These are phyloP conservation scores for Candida montana DNA, from an alignment of 805 yeast species.

Conservation along the genomic window DNA sequence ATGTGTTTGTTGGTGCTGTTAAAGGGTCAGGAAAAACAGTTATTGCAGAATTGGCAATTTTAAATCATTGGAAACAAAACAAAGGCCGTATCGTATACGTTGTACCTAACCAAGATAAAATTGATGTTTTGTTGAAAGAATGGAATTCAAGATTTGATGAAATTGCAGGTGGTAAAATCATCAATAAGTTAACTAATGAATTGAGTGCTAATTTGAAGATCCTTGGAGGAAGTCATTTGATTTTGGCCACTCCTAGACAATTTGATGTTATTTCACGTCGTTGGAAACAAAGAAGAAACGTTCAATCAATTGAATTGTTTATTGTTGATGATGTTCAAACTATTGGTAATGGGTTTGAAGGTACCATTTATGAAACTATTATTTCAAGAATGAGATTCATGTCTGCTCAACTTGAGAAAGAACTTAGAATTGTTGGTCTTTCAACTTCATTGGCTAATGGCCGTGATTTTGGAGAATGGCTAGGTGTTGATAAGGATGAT, in stretches of 20 bases:
- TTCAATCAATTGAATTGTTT: constrained; percentile 62
- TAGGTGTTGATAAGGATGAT: constrained; percentile 59
- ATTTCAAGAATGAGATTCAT: constrained; percentile 70
- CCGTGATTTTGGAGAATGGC: constrained; percentile 79
- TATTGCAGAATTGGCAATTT: constrained; percentile 66
- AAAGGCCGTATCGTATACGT: constrained; percentile 70
- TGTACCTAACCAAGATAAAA: constrained; percentile 52
- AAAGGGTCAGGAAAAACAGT: constrained; percentile 74
- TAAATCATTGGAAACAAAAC: constrained; percentile 66
- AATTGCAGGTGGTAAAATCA: constrained; percentile 51
- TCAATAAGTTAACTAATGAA: constrained; percentile 52
- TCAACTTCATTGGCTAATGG: constrained; percentile 69
- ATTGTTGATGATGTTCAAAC: constrained; percentile 71
- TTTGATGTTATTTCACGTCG: constrained; percentile 69
- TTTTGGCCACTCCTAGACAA: constrained; percentile 74
- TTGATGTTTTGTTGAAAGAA: constrained; percentile 38
- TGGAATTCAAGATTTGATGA: constrained; percentile 51
- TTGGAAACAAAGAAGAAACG: constrained; percentile 74
- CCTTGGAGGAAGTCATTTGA: constrained; percentile 56
- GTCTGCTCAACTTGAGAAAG: constrained; percentile 54
- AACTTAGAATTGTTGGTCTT: constrained; percentile 62
- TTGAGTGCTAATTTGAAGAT: constrained; percentile 46
- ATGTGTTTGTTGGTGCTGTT: constrained; percentile 61
- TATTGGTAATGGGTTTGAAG: constrained; percentile 52
- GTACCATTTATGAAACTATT: constrained; percentile 62